phyloP scores from a whole-genome alignment of 352 stramenopile species.

The Phytophthora capsici region DNA sequence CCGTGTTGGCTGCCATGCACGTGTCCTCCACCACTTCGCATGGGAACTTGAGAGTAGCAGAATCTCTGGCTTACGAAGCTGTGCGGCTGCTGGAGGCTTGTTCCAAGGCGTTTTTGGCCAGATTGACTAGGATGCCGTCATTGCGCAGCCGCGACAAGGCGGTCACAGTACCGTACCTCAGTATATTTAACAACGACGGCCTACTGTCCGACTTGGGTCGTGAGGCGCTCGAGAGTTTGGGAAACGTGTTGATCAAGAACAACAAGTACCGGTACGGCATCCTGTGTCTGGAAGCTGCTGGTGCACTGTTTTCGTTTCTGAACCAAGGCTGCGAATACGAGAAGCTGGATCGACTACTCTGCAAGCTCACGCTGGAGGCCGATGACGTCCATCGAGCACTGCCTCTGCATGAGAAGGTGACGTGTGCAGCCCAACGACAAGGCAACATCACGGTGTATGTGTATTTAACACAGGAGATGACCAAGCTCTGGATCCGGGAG shows the following conservation, averaged over 20 bases:
- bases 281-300: slow-evolving; percentile 76
- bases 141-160: slow-evolving; percentile 23
- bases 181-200: slow-evolving; percentile 80
- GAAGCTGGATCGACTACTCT: slow-evolving; percentile 76
- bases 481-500: slow-evolving; percentile 80
- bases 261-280: slow-evolving; percentile 90
- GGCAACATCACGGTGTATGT: slow-evolving; percentile 89
- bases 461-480: slow-evolving; percentile 84
- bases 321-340: slow-evolving; percentile 81
- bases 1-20: slow-evolving; percentile 67
- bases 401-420: slow-evolving; percentile 83
- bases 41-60: slow-evolving; percentile 59
- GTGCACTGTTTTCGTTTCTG: slow-evolving; percentile 63
- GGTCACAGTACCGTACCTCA: slow-evolving; percentile 41
- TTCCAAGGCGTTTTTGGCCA: slow-evolving; percentile 39
- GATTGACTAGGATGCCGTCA: slow-evolving; percentile 28
- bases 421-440: slow-evolving; percentile 64
- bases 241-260: slow-evolving; percentile 85
- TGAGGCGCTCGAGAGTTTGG: slow-evolving; percentile 71
- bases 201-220: slow-evolving; percentile 75
- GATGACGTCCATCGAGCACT: slow-evolving; percentile 81
- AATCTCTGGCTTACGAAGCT: slow-evolving; percentile 79
- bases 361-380: slow-evolving; percentile 72
- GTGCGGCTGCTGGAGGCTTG: slow-evolving; percentile 72
- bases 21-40: slow-evolving; percentile 46